These are phyloP conservation scores for Penicillium sp. DNA, from an alignment of 2,329 filamentous ascomycete genomes.

Conservation along the genomic window DNA sequence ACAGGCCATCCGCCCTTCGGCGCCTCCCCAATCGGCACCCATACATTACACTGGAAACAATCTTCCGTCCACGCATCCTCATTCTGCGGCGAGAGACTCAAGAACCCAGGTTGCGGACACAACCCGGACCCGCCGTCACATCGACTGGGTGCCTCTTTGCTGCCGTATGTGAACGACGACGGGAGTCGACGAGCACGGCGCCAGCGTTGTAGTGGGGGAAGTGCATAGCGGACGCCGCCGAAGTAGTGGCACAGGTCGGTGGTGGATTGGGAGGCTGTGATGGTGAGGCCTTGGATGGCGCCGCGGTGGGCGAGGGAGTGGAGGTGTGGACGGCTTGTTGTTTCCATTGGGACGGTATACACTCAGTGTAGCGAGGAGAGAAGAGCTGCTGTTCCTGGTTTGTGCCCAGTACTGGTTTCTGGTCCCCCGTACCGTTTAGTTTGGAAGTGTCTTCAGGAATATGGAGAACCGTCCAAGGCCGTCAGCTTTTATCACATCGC, in stretches of 20 bases:
- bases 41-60: conserved; percentile 60
- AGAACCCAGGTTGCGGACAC: conserved; percentile 54
- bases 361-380: too few relatives aligned
- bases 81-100: conserved; percentile 25
- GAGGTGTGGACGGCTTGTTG: conserved; percentile 23
- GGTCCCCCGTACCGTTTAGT: background rate
- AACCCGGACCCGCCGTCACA: conserved; percentile 44
- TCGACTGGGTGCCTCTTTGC: conserved; percentile 48
- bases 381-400: background rate
- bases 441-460: too few relatives aligned
- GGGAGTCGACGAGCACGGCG: conserved; percentile 52
- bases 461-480: too few relatives aligned
- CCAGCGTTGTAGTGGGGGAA: conserved; percentile 55
- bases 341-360: conserved; percentile 24
- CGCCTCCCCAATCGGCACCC: conserved; percentile 52
- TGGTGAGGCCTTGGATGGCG: conserved; percentile 53
- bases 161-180: conserved; percentile 54
- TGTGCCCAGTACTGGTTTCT: background rate
- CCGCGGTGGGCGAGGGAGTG: conserved; percentile 45
- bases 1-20: conserved; percentile 57
- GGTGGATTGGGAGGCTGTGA: conserved; percentile 36
- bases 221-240: conserved; percentile 58
- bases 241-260: conserved; percentile 53
- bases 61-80: conserved; percentile 52
- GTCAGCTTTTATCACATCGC: background rate